These are phyloP conservation scores for Eremochloa ophiuroides DNA, from an alignment of 176 grass and related monocot genomes.

Conservation along the genomic window DNA sequence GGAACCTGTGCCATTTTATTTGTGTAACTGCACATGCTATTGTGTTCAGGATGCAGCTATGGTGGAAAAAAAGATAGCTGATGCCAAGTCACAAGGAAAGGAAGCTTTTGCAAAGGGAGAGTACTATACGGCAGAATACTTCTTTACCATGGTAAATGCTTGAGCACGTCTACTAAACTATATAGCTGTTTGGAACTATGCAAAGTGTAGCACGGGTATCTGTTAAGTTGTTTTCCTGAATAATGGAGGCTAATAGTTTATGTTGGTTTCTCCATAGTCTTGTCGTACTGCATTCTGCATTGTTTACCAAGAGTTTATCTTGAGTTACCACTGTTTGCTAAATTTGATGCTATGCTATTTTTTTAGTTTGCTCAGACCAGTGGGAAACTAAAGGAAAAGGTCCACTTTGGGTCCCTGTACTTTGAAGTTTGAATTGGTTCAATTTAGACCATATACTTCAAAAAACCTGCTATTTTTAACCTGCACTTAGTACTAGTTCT, in stretches of 20 bases:
- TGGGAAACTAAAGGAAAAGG: not conserved
- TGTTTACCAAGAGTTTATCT: not conserved
- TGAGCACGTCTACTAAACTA: not conserved
- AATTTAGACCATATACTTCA: too few species aligned
- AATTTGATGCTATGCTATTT: not conserved
- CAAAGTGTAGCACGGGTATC: not conserved
- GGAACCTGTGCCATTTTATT: not conserved
- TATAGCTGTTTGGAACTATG: not conserved
- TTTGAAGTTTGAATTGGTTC: not conserved
- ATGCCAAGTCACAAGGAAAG: constrained; percentile 20
- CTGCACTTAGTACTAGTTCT: not conserved
- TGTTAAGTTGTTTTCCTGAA: not conserved
- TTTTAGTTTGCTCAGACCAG: not conserved
- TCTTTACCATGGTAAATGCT: not conserved
- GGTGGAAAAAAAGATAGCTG: not conserved
- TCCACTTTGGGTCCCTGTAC: not conserved
- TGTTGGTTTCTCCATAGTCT: not conserved
- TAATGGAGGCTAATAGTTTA: not conserved
- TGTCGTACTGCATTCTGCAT: not conserved
- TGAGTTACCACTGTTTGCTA: not conserved
- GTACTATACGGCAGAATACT: not conserved
- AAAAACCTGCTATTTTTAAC: not conserved
- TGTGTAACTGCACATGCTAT: not conserved
- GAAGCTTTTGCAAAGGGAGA: not conserved
- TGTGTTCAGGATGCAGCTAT: not conserved